Conservation (phyloP, 140 eudicot genomes). For the Bidens hawaiensis region DNA sequence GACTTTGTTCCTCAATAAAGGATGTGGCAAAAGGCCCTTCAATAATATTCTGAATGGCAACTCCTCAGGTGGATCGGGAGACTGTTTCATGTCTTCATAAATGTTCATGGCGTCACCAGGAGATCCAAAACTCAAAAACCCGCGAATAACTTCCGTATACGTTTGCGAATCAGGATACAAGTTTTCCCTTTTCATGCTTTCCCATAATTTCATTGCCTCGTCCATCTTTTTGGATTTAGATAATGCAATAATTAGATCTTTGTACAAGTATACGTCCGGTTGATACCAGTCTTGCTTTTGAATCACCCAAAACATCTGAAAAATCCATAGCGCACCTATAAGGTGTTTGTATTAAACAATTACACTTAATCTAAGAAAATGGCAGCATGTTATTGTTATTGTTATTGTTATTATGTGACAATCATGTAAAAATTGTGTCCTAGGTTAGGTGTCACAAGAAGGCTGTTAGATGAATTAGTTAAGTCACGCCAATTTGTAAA, state of each 20-base stretch:
- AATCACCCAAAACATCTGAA: conserved; percentile 76
- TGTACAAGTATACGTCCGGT: conserved; percentile 67
- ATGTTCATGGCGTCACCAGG: conserved; percentile 95
- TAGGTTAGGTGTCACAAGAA: too few relatives aligned
- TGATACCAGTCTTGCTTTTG: conserved; percentile 84
- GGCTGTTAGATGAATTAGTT: too few relatives aligned
- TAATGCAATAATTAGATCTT: conserved; percentile 71
- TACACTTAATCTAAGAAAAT: background rate
- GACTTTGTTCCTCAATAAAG: conserved; percentile 76
- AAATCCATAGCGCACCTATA: conserved; percentile 5
- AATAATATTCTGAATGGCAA: conserved; percentile 72
- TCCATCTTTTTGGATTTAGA: conserved; percentile 80
- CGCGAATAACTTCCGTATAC: conserved; percentile 78
- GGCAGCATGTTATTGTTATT: background rate
- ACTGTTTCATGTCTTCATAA: conserved; percentile 82
- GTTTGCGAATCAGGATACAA: conserved; percentile 80
- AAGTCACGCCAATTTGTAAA: too few relatives aligned
- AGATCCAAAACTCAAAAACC: conserved; percentile 73
- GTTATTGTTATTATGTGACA: too few relatives aligned
- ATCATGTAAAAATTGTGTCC: too few relatives aligned
- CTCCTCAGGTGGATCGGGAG: conserved; percentile 87
- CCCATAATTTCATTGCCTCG: conserved; percentile 80
- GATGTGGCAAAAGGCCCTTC: conserved; percentile 92
- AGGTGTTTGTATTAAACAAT: background rate
- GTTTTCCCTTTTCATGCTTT: conserved; percentile 71